Percentiles rank a stretch among this genome's conserved stretches.
phyloP scores from a whole-genome alignment of 768 basidiomycete species.

The Amanita muscaria region DNA sequence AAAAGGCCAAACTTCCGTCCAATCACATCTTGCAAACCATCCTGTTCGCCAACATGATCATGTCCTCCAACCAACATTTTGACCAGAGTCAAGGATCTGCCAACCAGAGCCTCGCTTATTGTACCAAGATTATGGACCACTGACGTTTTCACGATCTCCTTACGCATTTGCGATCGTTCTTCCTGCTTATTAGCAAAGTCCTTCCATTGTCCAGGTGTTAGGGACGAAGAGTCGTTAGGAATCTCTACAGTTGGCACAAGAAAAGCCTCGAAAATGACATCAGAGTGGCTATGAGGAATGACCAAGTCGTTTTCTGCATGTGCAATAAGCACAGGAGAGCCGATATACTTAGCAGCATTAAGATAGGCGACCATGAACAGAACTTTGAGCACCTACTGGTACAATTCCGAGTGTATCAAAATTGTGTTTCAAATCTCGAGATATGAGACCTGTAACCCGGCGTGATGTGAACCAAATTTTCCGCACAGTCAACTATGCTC shows the following conservation, averaged over 20 bases:
- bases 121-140: slow-evolving; percentile 49
- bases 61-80: slow-evolving; percentile 60
- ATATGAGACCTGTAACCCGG: slow-evolving; percentile 36
- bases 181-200: slow-evolving; percentile 33
- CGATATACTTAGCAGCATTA: slow-evolving; percentile 39
- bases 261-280: slow-evolving; percentile 62
- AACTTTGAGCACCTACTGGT: slow-evolving; percentile 33
- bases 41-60: slow-evolving; percentile 52
- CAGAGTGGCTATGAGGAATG: slow-evolving; percentile 69
- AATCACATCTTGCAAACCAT: slow-evolving; percentile 67
- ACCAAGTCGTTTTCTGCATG: too few relatives aligned
- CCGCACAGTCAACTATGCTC: slow-evolving; percentile 58
- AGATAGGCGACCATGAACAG: slow-evolving; percentile 8
- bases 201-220: slow-evolving; percentile 28
- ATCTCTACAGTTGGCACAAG: slow-evolving; percentile 44
- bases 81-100: slow-evolving; percentile 47
- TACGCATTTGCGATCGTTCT: slow-evolving; percentile 31
- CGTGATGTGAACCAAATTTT: too few relatives aligned
- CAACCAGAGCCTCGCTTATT: slow-evolving; percentile 35
- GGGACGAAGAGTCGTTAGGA: slow-evolving; percentile 19
- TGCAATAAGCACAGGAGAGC: slow-evolving; percentile 56
- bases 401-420: slow-evolving; percentile 60
- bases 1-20: slow-evolving; percentile 28
- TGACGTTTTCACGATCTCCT: slow-evolving; percentile 35
- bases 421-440: slow-evolving; percentile 35